Evolutionary conservation across 441 rosid genomes (phyloP).

Genomic region (Populus hybrid): DNA sequence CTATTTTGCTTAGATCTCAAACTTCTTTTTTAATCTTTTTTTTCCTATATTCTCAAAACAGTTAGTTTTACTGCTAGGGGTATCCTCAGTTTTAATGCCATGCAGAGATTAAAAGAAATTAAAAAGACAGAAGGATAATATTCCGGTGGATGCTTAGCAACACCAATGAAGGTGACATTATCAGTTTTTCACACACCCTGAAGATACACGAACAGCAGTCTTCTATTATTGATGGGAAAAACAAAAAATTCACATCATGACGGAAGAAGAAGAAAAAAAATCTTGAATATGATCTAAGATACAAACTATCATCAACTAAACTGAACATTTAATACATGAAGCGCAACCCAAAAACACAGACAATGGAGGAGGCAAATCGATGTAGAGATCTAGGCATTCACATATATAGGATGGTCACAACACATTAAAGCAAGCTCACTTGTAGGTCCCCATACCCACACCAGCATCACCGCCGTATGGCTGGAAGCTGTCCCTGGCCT

Average conservation of each 20-base stretch:
- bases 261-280: not conserved
- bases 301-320: constrained; percentile 12
- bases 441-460: constrained; percentile 67
- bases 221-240: constrained; percentile 20
- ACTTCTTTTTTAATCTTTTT: no score
- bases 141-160: not conserved
- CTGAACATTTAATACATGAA: constrained; percentile 17
- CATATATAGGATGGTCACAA: not conserved
- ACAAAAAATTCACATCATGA: constrained; percentile 11
- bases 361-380: constrained; percentile 15
- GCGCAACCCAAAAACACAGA: constrained; percentile 10
- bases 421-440: constrained; percentile 24
- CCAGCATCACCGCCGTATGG: constrained; percentile 54
- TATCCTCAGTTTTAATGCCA: not conserved
- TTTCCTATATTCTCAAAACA: no score
- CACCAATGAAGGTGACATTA: not conserved
- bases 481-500: constrained; percentile 40
- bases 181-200: not conserved
- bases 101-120: not conserved
- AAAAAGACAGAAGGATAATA: no score
- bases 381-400: not conserved
- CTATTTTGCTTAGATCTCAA: no score
- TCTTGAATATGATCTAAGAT: constrained; percentile 8
- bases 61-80: no score
- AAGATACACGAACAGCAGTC: constrained; percentile 5